These are phyloP conservation scores for Athelia sp. DNA, from an alignment of 1,284 basidiomycete genomes.

Conservation along the genomic window DNA sequence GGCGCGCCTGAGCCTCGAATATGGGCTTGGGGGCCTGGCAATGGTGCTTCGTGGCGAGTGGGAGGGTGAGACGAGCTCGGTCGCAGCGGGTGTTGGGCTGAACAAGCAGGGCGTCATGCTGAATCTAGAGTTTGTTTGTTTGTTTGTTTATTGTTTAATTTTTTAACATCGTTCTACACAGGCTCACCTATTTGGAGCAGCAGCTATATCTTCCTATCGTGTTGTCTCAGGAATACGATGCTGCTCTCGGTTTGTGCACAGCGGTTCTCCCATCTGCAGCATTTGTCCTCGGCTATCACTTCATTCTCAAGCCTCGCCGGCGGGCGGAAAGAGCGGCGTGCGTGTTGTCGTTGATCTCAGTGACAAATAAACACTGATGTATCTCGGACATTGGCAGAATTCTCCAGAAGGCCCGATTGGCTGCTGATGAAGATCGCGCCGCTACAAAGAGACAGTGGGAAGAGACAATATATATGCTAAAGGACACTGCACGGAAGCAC, in stretches of 20 bases:
- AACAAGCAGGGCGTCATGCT: slow-evolving; percentile 24
- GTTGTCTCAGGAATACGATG: slow-evolving; percentile 42
- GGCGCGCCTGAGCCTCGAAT: slow-evolving; percentile 24
- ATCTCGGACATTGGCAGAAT: slow-evolving; percentile 35
- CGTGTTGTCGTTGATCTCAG: slow-evolving; percentile 15
- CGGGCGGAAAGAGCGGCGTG: slow-evolving; percentile 31
- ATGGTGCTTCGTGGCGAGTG: slow-evolving; percentile 5
- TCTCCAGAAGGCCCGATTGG: slow-evolving; percentile 43
- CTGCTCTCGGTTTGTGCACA: slow-evolving; percentile 35
- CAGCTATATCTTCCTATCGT: slow-evolving; percentile 48
- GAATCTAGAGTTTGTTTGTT: slow-evolving; percentile 23
- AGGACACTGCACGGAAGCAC: slow-evolving; percentile 40
- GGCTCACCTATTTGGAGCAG: slow-evolving; percentile 47
- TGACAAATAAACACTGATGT: no score
- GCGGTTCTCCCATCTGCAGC: slow-evolving; percentile 42
- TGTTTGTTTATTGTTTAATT: slow-evolving; percentile 2
- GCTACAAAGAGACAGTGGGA: slow-evolving; percentile 52
- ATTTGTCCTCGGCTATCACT: slow-evolving; percentile 43
- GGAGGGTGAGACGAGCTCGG: slow-evolving; percentile 20
- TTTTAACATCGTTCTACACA: slow-evolving; percentile 12
- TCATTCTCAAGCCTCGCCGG: slow-evolving; percentile 45
- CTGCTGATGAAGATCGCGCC: slow-evolving; percentile 54
- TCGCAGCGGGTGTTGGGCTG: slow-evolving; percentile 27
- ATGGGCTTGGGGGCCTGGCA: slow-evolving; percentile 5
- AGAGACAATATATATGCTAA: slow-evolving; percentile 41